Evolutionary conservation across 768 basidiomycete species (phyloP), one percentile per base, ranked within the genome.

Genomic region (Trametes punicea): DNA sequence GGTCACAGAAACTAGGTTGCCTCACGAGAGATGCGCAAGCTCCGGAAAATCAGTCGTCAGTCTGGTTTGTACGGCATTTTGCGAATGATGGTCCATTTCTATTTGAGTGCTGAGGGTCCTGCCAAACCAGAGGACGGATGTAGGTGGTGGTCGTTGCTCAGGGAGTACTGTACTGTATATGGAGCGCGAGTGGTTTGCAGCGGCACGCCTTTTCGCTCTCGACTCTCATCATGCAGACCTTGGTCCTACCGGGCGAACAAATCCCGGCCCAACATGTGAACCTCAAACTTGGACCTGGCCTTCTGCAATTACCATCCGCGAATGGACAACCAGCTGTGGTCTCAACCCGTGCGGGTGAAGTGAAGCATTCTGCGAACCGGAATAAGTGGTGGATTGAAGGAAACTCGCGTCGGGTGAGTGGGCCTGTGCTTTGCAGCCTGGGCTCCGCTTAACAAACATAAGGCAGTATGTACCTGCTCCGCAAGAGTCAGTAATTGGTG

Each of bases 371-470:
- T 16, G 68, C 80, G 20, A 91, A 90, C 67, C 77, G 81, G 50
- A 86, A 82, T 63, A 85, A 82, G 69, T 89, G 88, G 81, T 98
- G 93, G 93, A 78, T 98, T 8, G 95, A 98, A 63, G 80, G 81
- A 55, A 91, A 90, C 66, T 84, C 89, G 36, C 80, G 85, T 66
- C 84, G 95, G 65, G 95, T 96, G 64, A 67, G 90, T 81, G 57
- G 15, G 15, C 34, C 42, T 36, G 46, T 50, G 25, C 60, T 27
- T 47, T 15, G 38, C 31, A 1, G 16, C 25, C 7, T 29, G 8
- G 26, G 15, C 38, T 15, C 39, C 20, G 29, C 54, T 61, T 10
- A 65, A 8, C 9, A 21, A n/a, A 29, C 7, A 46, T 9, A 42
- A 33, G 36, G 20, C 64, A 98, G 95, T 98, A 98, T 73, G 81